Evolutionary conservation across 192 early-diverging fungal species (phyloP), one percentile per base, ranked within the genome.

Genomic region (Pilobolus umbonatus): DNA sequence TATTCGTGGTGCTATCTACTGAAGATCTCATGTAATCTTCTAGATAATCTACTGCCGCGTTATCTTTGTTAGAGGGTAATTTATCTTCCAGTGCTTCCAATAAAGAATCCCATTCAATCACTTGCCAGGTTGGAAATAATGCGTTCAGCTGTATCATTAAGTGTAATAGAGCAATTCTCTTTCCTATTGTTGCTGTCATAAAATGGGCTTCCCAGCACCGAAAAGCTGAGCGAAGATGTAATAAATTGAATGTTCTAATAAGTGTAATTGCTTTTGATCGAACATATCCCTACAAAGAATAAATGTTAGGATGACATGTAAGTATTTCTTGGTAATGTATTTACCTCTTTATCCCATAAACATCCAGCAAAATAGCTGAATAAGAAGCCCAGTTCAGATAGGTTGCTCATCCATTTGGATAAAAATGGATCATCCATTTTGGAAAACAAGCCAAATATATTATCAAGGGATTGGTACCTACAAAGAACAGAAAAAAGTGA

Each of bases 131-230:
- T 19, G 81, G 81, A 49, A 80, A 83, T 31, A 74, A 44, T 3
- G 74, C 73, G 53, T 83, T 74, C 0, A 83, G 55, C 17, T 71
- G 72, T n/a, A 73, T 68, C 81, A 83, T 83, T 21, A 79, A 52
- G 49, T 73, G 76, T 22, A 75, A 49, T 0, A 77, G 47, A 1
- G 65, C 46, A 10, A 68, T 68, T 26, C 65, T 68, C 44, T 73
- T 52, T n/a, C 71, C 55, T 9, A 62, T 62, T 2, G 62, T 46
- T 2, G 76, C 72, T 2, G 49, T 47, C 24, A 74, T 40, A 54
- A 83, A 83, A 57, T 79, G 71, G 12, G 71, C 70, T 50, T 83
- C 79, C 81, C 81, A 83, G 9, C 79, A 76, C 46, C 78, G 74
- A 34, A 83, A 69, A 0, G 79, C 77, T 29, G 78, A 72, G 29